phyloP scores from a whole-genome alignment of 1,139 yeast genomes.

The Geotrichum fermentans region DNA sequence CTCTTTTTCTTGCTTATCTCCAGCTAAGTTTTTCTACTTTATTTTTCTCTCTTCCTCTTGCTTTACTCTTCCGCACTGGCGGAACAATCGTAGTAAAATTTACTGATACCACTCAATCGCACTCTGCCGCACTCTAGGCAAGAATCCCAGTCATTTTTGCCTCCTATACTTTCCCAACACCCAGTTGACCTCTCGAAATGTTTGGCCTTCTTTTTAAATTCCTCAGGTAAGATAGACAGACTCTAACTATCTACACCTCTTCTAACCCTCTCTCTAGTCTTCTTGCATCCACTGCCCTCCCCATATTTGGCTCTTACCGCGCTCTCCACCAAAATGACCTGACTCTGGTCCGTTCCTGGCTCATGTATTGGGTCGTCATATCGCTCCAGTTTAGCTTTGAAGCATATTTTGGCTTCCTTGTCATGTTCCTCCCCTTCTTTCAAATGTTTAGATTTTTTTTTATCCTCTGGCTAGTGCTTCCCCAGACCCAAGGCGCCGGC shows the following conservation, averaged over 20 bases:
- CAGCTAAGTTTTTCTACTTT: neutral
- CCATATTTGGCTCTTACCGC: constrained; percentile 53
- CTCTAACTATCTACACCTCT: no score
- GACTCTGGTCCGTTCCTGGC: constrained; percentile 52
- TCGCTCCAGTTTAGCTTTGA: constrained; percentile 44
- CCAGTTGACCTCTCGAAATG: constrained; percentile 19
- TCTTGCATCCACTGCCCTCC: constrained; percentile 46
- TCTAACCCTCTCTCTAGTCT: constrained; percentile 30
- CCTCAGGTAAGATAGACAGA: no score
- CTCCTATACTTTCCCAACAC: neutral
- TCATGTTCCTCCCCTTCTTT: constrained; percentile 48
- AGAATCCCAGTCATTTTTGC: neutral
- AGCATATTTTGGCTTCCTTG: constrained; percentile 41
- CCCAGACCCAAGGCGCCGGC: constrained; percentile 43
- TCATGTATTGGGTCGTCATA: constrained; percentile 57
- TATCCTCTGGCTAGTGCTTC: constrained; percentile 51
- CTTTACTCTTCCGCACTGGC: no score
- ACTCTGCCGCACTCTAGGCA: neutral
- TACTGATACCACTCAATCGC: no score
- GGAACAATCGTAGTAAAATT: no score
- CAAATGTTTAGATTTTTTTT: constrained; percentile 40
- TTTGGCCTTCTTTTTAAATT: constrained; percentile 24
- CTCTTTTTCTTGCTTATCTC: neutral
- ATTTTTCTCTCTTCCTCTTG: neutral
- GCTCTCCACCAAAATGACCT: constrained; percentile 49